These are phyloP conservation scores for Pachysandra terminalis DNA, from an alignment of 164 flowering plant genomes.

Conservation along the genomic window DNA sequence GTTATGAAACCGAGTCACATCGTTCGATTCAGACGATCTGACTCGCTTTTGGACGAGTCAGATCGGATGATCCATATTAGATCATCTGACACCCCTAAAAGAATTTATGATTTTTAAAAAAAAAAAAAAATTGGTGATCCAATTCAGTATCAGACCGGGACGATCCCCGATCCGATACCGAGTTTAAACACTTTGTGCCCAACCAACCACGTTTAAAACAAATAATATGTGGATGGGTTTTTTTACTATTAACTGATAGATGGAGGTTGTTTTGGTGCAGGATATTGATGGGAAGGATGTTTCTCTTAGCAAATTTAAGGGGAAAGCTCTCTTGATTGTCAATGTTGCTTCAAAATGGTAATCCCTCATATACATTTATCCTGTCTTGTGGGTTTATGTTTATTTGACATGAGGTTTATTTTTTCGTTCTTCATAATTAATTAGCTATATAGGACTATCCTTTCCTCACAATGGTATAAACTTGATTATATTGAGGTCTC, in stretches of 20 bases:
- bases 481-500: constrained; percentile 1
- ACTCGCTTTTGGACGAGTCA: too few species aligned
- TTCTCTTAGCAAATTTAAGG: constrained; percentile 78
- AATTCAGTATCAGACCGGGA: too few species aligned
- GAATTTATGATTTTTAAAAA: too few species aligned
- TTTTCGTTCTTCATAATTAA: too few species aligned
- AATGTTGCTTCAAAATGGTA: constrained; percentile 96
- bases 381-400: neutral
- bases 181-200: too few species aligned
- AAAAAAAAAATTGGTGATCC: too few species aligned
- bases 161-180: too few species aligned
- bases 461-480: neutral
- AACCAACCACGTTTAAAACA: neutral
- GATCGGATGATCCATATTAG: too few species aligned
- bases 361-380: constrained; percentile 4
- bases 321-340: constrained; percentile 77
- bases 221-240: neutral
- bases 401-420: too few species aligned
- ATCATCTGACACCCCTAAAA: too few species aligned
- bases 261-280: constrained; percentile 34
- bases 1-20: too few species aligned
- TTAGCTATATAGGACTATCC: neutral
- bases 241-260: neutral
- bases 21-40: too few species aligned
- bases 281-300: constrained; percentile 87